Percentiles rank a stretch among this genome's conserved stretches.
phyloP scores from a whole-genome alignment of 2,329 filamentous ascomycete genomes.

The Stachybotrys chartarum region DNA sequence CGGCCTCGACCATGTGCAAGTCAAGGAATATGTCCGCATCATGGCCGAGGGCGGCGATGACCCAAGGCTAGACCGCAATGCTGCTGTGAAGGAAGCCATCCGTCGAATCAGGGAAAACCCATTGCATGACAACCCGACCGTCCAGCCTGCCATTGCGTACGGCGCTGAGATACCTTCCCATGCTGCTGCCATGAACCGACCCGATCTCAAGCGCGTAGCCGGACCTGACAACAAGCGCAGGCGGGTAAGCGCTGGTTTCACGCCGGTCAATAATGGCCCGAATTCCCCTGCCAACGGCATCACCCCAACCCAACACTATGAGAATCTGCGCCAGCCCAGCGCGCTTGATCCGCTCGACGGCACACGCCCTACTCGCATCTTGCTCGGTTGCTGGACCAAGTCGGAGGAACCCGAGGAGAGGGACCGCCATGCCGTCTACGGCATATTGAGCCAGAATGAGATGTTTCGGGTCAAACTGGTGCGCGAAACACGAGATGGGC shows the following conservation, averaged over 20 bases:
- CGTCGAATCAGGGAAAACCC: conserved; percentile 35
- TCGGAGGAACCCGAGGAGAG: conserved; percentile 38
- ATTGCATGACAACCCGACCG: conserved; percentile 31
- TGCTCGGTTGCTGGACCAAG: conserved; percentile 53
- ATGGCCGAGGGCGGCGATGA: conserved; percentile 31
- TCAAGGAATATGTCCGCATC: conserved; percentile 57
- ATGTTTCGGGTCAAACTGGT: conserved; percentile 60
- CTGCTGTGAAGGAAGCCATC: conserved; percentile 39
- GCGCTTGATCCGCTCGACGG: conserved; percentile 38
- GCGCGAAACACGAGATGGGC: conserved; percentile 52
- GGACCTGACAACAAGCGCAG: conserved; percentile 39
- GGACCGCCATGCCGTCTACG: conserved; percentile 56
- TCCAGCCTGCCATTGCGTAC: conserved; percentile 41
- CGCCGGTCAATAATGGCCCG: conserved; percentile 18
- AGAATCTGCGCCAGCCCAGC: background rate
- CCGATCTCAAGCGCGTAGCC: conserved; percentile 39
- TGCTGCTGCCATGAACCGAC: conserved; percentile 21
- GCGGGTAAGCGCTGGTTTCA: conserved; percentile 30
- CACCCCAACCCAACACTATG: conserved; percentile 11
- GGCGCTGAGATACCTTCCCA: conserved; percentile 41
- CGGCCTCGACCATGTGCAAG: conserved; percentile 45
- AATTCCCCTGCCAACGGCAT: conserved; percentile 8
- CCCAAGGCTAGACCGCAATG: conserved; percentile 28
- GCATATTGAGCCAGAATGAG: conserved; percentile 54
- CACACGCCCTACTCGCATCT: conserved; percentile 48